phyloP scores from a whole-genome alignment of 176 grass and related monocot genomes.

The Musa schizocarpa region DNA sequence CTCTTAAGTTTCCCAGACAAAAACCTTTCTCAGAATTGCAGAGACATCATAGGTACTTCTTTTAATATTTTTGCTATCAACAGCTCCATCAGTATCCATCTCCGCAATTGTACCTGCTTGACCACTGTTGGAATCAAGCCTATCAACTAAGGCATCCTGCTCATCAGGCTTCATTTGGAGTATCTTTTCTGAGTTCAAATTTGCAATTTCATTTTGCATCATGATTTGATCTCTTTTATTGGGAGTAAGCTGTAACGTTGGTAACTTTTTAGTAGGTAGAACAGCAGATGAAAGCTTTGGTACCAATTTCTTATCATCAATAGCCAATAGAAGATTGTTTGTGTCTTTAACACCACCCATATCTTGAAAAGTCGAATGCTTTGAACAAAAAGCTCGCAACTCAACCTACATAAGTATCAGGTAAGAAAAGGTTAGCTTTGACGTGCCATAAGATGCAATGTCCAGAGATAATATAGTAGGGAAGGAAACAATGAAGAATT shows the following conservation, averaged over 20 bases:
- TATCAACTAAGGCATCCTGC: slow-evolving; percentile 31
- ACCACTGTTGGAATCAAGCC: slow-evolving; percentile 25
- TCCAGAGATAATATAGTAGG: background rate
- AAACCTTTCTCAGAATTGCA: slow-evolving; percentile 71
- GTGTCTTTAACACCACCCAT: slow-evolving; percentile 4
- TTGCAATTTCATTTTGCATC: slow-evolving; percentile 28
- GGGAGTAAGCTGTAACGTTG: slow-evolving; percentile 69
- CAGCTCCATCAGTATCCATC: slow-evolving; percentile 26
- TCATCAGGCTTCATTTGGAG: slow-evolving; percentile 37
- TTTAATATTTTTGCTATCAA: slow-evolving; percentile 26
- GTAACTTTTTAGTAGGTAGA: slow-evolving; percentile 34
- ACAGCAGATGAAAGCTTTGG: slow-evolving; percentile 27
- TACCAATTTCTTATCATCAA: slow-evolving; percentile 22
- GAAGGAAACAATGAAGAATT: slow-evolving; percentile 24
- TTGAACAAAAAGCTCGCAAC: slow-evolving; percentile 90
- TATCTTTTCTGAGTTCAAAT: slow-evolving; percentile 40
- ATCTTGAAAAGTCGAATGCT: slow-evolving; percentile 60
- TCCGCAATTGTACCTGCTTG: slow-evolving; percentile 33
- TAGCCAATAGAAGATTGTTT: slow-evolving; percentile 27
- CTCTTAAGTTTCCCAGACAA: background rate
- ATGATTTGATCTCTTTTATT: slow-evolving; percentile 67
- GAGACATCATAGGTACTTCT: slow-evolving; percentile 54
- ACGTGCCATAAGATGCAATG: slow-evolving; percentile 7
- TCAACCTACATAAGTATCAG: slow-evolving; percentile 65
- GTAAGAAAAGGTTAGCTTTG: slow-evolving; percentile 24